Evolutionary conservation across 164 flowering plant genomes (phyloP), one percentile per base, ranked within the genome.

Genomic region (Houttuynia cordata): DNA sequence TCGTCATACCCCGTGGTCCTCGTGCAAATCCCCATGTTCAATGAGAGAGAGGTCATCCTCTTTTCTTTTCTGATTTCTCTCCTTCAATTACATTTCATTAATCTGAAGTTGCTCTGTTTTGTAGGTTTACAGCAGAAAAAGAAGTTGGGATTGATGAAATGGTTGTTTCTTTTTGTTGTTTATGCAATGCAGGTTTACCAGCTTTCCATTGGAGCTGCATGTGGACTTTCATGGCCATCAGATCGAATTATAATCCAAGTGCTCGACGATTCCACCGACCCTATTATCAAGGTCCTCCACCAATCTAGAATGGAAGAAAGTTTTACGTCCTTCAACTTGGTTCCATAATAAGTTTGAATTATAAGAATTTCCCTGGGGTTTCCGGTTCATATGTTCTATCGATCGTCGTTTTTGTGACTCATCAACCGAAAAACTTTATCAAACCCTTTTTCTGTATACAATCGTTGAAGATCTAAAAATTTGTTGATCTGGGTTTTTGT

Each of bases 11-110:
- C 93, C 25, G 71, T 49, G 73, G 85, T 86, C 53, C 68, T 86
- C 53, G 71, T 84, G 25, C 90, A 86, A 61, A 81, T 87, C 52
- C 91, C 91, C 15, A 87, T 84, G 91, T 83, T 59, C 21, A 84
- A 87, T 57, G 91, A 87, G 64, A 81, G 67, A 57, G 90, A 86
- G 88, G 88, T 86, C 78, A 13, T 21, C 49, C 17, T 45, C 0
- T 45, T 17, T 45, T 17, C 49, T 45, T 45, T 17, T 45, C n/a
- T n/a, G n/a, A 2, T 17, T 12, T 45, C 49, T 45, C 17, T 14
- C 17, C 14, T 45, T 45, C 2, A 2, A 17, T 3, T 12, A 10
- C 49, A 7, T 2, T 12, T 45, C 17, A 10, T 45, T 45, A 17
- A 12, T 12, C 14, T 45, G 49, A 7, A 45, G 49, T 45, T 45